Conservation (phyloP, 1,284 basidiomycete species). For the Cutaneotrichosporon arboriforme region DNA sequence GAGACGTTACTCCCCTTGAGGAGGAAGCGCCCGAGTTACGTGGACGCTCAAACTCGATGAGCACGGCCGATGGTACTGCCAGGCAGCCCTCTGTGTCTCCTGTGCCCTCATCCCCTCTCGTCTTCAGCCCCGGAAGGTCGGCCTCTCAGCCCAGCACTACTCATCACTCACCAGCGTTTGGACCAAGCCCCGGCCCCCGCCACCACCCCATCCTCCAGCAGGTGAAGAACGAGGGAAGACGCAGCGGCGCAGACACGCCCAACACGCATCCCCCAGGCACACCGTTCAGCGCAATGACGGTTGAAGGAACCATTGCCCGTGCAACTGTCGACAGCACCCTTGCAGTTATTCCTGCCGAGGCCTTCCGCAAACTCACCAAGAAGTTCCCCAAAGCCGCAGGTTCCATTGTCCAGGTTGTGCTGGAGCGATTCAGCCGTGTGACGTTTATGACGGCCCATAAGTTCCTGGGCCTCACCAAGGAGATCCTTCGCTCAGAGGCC, state of each 20-base stretch:
- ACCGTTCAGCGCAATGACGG: not conserved
- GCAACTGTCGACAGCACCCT: slow-evolving; percentile 91
- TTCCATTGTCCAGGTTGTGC: slow-evolving; percentile 66
- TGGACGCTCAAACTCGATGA: slow-evolving; percentile 3
- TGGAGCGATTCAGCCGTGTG: slow-evolving; percentile 92
- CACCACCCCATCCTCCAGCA: not conserved
- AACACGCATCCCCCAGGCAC: not conserved
- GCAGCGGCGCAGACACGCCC: not conserved
- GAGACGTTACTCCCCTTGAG: too few relatives aligned
- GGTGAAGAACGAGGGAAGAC: not conserved
- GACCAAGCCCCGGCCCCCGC: not conserved
- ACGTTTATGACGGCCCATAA: slow-evolving; percentile 90
- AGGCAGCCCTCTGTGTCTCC: slow-evolving; percentile 2
- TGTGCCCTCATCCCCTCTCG: not conserved
- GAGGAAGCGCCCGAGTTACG: not conserved
- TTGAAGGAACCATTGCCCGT: slow-evolving; percentile 62
- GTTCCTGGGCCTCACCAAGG: slow-evolving; percentile 90
- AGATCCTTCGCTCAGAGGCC: slow-evolving; percentile 93
- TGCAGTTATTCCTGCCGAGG: slow-evolving; percentile 97
- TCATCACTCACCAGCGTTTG: not conserved
- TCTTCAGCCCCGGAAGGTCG: not conserved
- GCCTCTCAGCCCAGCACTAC: slow-evolving; percentile 1
- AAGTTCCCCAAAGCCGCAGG: slow-evolving; percentile 96
- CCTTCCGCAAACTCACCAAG: slow-evolving; percentile 74
- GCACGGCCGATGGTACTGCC: slow-evolving; percentile 7